Evolutionary conservation across 2,329 filamentous ascomycete genomes (phyloP).

Genomic region (Hypoxylon sp.): DNA sequence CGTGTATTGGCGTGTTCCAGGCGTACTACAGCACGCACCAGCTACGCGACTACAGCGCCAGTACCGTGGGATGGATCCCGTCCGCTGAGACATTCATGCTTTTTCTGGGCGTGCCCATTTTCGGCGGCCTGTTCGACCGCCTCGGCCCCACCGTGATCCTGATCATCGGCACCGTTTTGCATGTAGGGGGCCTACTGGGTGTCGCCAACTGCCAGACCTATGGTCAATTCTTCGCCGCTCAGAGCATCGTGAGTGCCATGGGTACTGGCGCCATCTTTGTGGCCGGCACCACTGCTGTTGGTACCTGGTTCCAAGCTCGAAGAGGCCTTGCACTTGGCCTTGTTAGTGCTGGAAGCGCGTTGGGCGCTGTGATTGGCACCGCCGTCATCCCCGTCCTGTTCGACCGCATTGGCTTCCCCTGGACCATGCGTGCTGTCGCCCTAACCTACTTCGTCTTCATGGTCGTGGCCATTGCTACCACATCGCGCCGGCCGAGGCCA

Average conservation of each 20-base stretch:
- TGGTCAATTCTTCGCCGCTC: constrained; percentile 15
- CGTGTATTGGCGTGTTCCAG: constrained; percentile 29
- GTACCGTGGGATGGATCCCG: constrained; percentile 22
- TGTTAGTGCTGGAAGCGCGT: constrained; percentile 18
- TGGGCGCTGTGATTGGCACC: constrained; percentile 25
- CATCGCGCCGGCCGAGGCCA: constrained; percentile 6
- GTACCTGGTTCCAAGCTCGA: constrained; percentile 10
- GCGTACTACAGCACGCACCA: constrained; percentile 27
- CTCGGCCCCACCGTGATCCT: constrained; percentile 18
- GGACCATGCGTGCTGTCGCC: constrained; percentile 26
- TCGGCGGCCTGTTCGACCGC: constrained; percentile 19
- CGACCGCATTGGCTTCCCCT: constrained; percentile 26
- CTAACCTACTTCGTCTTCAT: constrained; percentile 23
- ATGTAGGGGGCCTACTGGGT: constrained; percentile 17
- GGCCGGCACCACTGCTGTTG: neutral
- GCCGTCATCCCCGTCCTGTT: constrained; percentile 31
- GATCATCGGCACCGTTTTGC: constrained; percentile 13
- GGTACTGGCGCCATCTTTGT: constrained; percentile 13
- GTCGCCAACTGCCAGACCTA: constrained; percentile 12
- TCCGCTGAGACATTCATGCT: constrained; percentile 14
- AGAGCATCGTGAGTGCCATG: constrained; percentile 20
- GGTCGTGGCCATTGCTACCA: constrained; percentile 17
- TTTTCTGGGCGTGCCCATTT: constrained; percentile 18
- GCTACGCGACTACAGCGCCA: constrained; percentile 26
- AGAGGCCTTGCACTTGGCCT: constrained; percentile 25